Base-by-base conservation (phyloP, 768 basidiomycete species). In the Lactarius hatsudake region DNA sequence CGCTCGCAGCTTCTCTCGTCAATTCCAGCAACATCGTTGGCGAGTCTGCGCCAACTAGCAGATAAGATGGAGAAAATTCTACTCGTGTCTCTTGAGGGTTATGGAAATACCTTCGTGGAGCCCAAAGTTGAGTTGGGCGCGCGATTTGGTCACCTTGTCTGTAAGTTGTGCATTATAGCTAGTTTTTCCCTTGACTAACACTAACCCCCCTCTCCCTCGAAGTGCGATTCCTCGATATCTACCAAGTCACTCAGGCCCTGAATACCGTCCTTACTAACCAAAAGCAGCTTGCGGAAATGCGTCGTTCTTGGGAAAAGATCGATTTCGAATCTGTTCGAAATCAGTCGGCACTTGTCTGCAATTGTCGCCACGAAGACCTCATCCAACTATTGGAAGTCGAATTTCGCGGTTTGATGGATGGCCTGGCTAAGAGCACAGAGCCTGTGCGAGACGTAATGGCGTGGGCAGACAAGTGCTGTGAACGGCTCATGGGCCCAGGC, bases 171-270 rank as follows among this genome's bases (percentile, higher is more conserved):
- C 23, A 42, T 58, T 55, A 53, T 34, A 32, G 40, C 42, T 28
- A 26, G 32, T 30, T 42, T 59, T 53, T 28, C 42, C 55, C 43
- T 68, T 71, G 64, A 71, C 26, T 65, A 34, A 67, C 67, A 71
- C 26, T 65, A 34, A 67, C 66, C 73, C 30, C 36, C 71, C 70
- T 18, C 70, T 67, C 72, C 36, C 32, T 71, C 71, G 13, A 70
- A 94, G 93, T 94, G 77, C 89, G 93, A 74, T 95, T 91, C 82
- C 83, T 95, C 66, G 93, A 95, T 73, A 94, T 95, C 63, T 94
- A 91, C 75, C 93, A 94, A 77, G 92, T 95, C 62, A 93, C 93
- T 0, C 92, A 94, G 73, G 93, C 93, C 17, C 80, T 95, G 62
- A 89, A 85, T 72, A 92, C 91, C n/a, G 92, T 95, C 65, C 83